Evolutionary conservation across 139 green algal genomes (phyloP), one percentile per base, ranked within the genome.

Genomic region (Deuterostichococcus epilithicus): DNA sequence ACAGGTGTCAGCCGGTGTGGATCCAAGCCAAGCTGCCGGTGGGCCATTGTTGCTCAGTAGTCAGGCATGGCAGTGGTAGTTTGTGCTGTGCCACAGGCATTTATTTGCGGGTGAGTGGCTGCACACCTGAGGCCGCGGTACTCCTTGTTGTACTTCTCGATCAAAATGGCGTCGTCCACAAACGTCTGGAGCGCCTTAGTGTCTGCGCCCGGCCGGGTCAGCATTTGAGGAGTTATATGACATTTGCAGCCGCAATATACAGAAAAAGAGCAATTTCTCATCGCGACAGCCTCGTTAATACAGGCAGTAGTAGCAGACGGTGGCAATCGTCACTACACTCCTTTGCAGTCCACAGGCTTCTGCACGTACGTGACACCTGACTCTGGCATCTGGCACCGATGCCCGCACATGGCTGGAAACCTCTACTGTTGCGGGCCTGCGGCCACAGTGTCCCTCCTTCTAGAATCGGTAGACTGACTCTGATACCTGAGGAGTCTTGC

Each of bases 121-220:
- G 10, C 18, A 63, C 52, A 63, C 52, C 52, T 63, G 52, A 63
- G 52, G 10, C 52, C 20, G 30, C 72, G 72, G 76, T 80, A 81
- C 47, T 86, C 74, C 3, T 66, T 82, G 34, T 78, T 76, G 67
- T 87, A 91, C 76, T 93, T 89, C 75, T 94, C 87, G 33, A 97
- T 88, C 36, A 91, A 82, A 47, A 97, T 91, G 34, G 90, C 91
- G 71, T 97, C 92, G 68, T 94, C 91, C 73, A 94, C 76, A 65
- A 95, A 86, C 47, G 63, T 82, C 71, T 63, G 52, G 18, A 5
- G 3, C 52, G 52, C 52, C 52, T 63, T 63, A 20, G 58, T 85
- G 63, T 35, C 38, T 76, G 28, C 63, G 13, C 15, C 45, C 45
- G n/a, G n/a, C n/a, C n/a, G n/a, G n/a, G n/a, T n/a, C n/a, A n/a